These are phyloP conservation scores for Chlamydomonas sp. DNA, from an alignment of 139 green algal genomes.

Conservation along the genomic window DNA sequence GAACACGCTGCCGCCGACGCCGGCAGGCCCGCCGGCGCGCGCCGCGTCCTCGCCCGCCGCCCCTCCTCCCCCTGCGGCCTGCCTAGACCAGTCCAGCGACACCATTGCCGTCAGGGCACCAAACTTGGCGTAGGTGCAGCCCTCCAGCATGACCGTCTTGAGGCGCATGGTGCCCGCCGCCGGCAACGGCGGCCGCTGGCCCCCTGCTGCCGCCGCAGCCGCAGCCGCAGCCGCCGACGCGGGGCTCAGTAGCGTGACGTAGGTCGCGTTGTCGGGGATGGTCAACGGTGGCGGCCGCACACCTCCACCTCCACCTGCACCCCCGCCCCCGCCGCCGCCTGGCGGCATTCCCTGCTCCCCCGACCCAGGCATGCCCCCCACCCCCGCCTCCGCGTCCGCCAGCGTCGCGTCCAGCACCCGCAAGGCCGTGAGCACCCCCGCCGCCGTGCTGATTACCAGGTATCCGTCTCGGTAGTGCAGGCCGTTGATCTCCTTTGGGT, in stretches of 20 bases:
- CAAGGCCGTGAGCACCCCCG: not conserved
- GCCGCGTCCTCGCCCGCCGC: not conserved
- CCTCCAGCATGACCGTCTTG: not conserved
- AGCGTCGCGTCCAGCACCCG: not conserved
- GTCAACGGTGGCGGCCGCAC: no score
- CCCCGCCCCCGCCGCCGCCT: no score
- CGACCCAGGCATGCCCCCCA: no score
- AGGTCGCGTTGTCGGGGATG: no score
- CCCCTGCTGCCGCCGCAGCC: not conserved
- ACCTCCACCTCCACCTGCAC: no score
- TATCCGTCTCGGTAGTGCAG: not conserved
- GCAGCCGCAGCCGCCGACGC: no score
- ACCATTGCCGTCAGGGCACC: conserved; percentile 7
- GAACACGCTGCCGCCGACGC: not conserved
- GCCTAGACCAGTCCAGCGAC: not conserved
- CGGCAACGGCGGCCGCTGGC: not conserved
- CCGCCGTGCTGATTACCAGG: conserved; percentile 8
- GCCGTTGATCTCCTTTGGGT: not conserved
- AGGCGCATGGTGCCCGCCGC: not conserved
- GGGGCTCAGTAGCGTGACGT: no score
- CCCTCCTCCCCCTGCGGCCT: not conserved
- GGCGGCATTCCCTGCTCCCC: no score
- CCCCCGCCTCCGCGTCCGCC: not conserved
- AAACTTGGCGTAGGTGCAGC: conserved; percentile 9
- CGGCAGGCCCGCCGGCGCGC: no score